Base-by-base conservation (phyloP, 352 stramenopile genomes). In the Phytophthora pisi region DNA sequence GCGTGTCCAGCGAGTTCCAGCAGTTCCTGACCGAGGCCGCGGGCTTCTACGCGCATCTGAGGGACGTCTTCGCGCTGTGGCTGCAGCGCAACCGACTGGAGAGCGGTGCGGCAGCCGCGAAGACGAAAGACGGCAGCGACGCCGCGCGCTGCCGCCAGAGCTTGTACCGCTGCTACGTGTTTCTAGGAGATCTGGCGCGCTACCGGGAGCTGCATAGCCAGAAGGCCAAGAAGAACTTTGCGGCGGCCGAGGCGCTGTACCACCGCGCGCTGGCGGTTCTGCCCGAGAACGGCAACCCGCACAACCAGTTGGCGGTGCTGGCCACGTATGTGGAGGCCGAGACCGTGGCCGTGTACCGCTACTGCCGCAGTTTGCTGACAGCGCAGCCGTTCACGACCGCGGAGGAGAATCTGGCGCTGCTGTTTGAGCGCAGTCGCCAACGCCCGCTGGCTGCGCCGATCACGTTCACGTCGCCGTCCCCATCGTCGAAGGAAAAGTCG, bases 291-390 rank as follows among this genome's bases (percentile, higher is more conserved):
- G 88, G 88, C 36, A 96, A 96, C 54, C 84, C 88, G 36, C 86
- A 94, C 77, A 96, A 96, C 64, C 88, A 96, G 55, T 73, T 96
- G 46, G 88, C 88, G 0, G 88, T 96, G 61, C 66, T 96, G 7
- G 88, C 88, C 20, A 96, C 88, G 16, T 96, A 96, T 52, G 88
- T 93, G 8, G 90, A 97, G 31, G 87, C 90, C 4, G 91, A 97
- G 77, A 96, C 88, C 4, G 90, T 97, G 24, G 90, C 91, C 0
- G 89, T 97, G 24, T 97, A 97, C 56, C 83, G 89, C 20, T 97
- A 97, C 73, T 96, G 88, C 62, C 85, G 90, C 59, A 95, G 84
- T 67, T 66, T 97, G 43, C 64, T 97, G 42, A 91, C 92, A 42
- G 70, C 79, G 15, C 81, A 92, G 70, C 91, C 91, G 16, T 97